These are phyloP conservation scores for Candolleomyces aberdarensis DNA, from an alignment of 768 basidiomycete genomes.

Conservation along the genomic window DNA sequence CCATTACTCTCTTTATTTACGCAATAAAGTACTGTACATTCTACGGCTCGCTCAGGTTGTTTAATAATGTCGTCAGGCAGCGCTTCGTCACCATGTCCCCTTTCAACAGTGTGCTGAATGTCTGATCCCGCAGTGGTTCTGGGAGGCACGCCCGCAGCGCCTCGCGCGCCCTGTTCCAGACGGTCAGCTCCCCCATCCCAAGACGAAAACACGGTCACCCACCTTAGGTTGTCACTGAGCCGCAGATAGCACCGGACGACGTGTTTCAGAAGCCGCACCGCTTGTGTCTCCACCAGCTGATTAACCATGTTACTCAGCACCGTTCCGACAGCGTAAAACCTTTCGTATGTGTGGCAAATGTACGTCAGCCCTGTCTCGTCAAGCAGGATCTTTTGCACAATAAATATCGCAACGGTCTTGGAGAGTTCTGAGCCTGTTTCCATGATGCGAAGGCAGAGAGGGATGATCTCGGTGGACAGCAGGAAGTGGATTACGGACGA, in stretches of 20 bases:
- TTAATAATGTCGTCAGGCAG: conserved; percentile 84
- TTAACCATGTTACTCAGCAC: conserved; percentile 99
- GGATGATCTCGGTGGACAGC: conserved; percentile 98
- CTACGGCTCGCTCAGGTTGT: conserved; percentile 79
- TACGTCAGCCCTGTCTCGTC: conserved; percentile 98
- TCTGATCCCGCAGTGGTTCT: conserved; percentile 91
- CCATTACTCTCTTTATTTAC: not conserved
- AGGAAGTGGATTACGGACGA: conserved; percentile 98
- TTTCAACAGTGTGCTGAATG: conserved; percentile 89
- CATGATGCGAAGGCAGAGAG: conserved; percentile 98
- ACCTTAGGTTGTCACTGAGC: conserved; percentile 94
- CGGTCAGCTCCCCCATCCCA: conserved; percentile 10
- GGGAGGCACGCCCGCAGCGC: conserved; percentile 94
- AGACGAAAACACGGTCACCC: conserved; percentile 21
- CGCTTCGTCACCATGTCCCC: conserved; percentile 98
- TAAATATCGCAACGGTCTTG: conserved; percentile 99
- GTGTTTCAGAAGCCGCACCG: conserved; percentile 93
- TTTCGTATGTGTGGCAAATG: conserved; percentile 99
- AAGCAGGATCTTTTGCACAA: conserved; percentile 96
- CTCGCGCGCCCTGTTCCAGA: conserved; percentile 74
- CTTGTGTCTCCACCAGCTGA: conserved; percentile 96
- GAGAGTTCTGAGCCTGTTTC: conserved; percentile 98
- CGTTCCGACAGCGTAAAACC: conserved; percentile 98
- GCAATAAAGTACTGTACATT: not conserved
- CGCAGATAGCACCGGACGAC: conserved; percentile 97